Evolutionary conservation across 1,139 yeast genomes (phyloP).

Genomic region (Hemisphaericaspora xylanilytica): DNA sequence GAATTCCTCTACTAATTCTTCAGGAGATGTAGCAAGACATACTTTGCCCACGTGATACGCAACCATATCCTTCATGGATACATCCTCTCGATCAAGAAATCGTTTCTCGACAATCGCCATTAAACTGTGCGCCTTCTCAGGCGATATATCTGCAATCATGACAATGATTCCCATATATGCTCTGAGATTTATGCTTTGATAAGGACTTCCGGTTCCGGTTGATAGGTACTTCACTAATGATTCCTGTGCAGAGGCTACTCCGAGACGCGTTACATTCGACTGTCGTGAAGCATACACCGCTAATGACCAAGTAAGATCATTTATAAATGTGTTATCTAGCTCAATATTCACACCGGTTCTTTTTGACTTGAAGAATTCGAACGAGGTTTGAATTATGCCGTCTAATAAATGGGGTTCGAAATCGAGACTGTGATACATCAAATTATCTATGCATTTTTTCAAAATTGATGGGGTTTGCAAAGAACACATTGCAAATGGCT

Average conservation of each 20-base stretch:
- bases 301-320: conserved; percentile 25
- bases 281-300: conserved; percentile 17
- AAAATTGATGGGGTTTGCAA: conserved; percentile 19
- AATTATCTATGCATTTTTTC: conserved; percentile 23
- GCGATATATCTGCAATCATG: conserved; percentile 27
- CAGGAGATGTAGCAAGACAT: conserved; percentile 30
- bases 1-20: conserved; percentile 31
- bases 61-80: conserved; percentile 17
- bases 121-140: conserved; percentile 26
- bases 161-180: conserved; percentile 42
- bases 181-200: conserved; percentile 22
- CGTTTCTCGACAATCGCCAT: conserved; percentile 28
- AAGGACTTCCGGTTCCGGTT: conserved; percentile 14
- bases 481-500: conserved; percentile 18
- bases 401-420: conserved; percentile 23
- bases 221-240: conserved; percentile 22
- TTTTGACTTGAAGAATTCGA: conserved; percentile 15
- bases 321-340: conserved; percentile 18
- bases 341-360: conserved; percentile 14
- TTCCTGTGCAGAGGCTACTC: conserved; percentile 27
- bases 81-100: conserved; percentile 13
- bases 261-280: conserved; percentile 2
- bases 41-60: conserved; percentile 28
- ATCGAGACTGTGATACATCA: conserved; percentile 27
- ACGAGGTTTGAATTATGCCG: conserved; percentile 17